Evolutionary conservation across 441 rosid species (phyloP).

Genomic region (Lepidium campestre): DNA sequence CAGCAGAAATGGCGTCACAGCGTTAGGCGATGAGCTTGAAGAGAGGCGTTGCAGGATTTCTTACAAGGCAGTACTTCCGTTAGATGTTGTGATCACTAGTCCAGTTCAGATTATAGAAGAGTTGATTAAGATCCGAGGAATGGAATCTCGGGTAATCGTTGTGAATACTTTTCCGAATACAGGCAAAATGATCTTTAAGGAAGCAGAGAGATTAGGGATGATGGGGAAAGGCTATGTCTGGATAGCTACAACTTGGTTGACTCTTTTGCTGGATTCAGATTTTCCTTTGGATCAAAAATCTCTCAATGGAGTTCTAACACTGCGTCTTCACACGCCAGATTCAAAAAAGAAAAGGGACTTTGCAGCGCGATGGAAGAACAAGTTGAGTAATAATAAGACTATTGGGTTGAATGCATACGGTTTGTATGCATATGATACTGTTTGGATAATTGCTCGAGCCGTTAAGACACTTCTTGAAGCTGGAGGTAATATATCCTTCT

Average conservation of each 20-base stretch:
- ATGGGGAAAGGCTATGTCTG: constrained; percentile 80
- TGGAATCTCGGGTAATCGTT: constrained; percentile 72
- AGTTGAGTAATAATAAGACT: constrained; percentile 41
- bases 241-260: constrained; percentile 83
- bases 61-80: constrained; percentile 65
- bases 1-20: constrained; percentile 63
- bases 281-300: constrained; percentile 31
- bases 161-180: constrained; percentile 43
- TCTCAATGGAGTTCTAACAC: constrained; percentile 62
- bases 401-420: constrained; percentile 75
- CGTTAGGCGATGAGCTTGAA: constrained; percentile 69
- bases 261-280: constrained; percentile 63
- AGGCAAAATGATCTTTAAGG: constrained; percentile 58
- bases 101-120: constrained; percentile 41
- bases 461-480: constrained; percentile 49
- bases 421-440: constrained; percentile 84
- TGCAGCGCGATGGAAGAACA: constrained; percentile 51
- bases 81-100: constrained; percentile 38
- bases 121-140: constrained; percentile 51
- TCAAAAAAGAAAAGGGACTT: constrained; percentile 59
- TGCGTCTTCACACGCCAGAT: constrained; percentile 65
- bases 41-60: constrained; percentile 71
- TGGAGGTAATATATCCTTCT: constrained; percentile 65
- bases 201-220: constrained; percentile 74
- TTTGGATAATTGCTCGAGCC: constrained; percentile 85